phyloP scores from a whole-genome alignment of 176 grass and related monocot genomes.

The Eleusine indica region DNA sequence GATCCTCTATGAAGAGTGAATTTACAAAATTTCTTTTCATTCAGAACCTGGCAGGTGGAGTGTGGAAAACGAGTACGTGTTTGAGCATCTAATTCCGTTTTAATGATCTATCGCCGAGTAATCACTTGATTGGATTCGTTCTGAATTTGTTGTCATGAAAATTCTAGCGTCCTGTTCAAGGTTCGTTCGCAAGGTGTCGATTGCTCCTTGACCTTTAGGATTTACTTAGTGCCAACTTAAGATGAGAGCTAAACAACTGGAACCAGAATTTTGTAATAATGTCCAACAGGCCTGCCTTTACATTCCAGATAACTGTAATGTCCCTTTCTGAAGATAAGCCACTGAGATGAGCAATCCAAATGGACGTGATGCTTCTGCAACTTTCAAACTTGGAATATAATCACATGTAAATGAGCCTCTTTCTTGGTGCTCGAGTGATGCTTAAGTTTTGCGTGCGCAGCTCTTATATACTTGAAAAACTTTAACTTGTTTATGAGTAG shows the following conservation, averaged over 20 bases:
- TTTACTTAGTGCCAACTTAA: not conserved
- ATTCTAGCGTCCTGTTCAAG: not conserved
- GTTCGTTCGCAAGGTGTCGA: not conserved
- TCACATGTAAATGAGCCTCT: conserved; percentile 3
- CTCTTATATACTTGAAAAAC: not conserved
- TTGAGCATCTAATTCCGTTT: conserved; percentile 20
- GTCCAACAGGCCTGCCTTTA: not conserved
- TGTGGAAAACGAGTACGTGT: not conserved
- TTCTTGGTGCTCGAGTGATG: conserved; percentile 35
- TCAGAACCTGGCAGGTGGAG: not conserved
- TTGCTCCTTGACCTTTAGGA: not conserved
- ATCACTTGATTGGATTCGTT: not conserved
- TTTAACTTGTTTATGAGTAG: not conserved
- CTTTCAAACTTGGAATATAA: conserved; percentile 30
- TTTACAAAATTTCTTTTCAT: not conserved
- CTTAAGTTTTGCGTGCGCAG: conserved; percentile 37
- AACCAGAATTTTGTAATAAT: not conserved
- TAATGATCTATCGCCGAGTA: not conserved
- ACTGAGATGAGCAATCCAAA: conserved; percentile 23
- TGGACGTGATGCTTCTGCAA: conserved; percentile 34
- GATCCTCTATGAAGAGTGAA: not conserved
- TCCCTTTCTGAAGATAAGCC: conserved; percentile 42
- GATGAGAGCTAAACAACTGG: no score
- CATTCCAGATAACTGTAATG: not conserved
- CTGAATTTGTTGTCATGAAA: not conserved